Evolutionary conservation across 179 eudicot species (phyloP), one percentile per base, ranked within the genome.

Genomic region (Spergularia azorica): DNA sequence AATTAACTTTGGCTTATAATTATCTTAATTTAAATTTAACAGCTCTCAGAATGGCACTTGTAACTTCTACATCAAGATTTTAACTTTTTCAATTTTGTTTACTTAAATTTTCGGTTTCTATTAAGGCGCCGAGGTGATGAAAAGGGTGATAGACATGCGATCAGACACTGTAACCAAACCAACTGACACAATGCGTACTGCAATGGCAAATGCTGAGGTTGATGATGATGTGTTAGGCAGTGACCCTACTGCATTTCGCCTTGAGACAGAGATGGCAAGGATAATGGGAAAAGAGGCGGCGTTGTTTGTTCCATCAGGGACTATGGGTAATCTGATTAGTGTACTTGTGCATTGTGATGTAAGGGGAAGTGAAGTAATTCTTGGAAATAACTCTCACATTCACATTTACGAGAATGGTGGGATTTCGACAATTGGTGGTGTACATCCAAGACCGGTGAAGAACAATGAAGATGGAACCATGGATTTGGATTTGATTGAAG

Each of bases 91-190:
- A 52, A 10, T 50, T 50, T 71, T 41, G 36, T 57, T 32, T 71
- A 16, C 17, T 70, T 17, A 41, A 60, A 32, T 38, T 57, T 59
- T 54, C 9, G 2, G 9, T 51, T 58, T 61, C 11, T 2, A 8
- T 69, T 11, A 26, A 86, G 88, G 61, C 68, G 83, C 26, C 7
- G 80, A 82, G 76, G 88, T 88, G 89, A 90, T 89, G 74, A 84
- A 80, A 11, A 87, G 83, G 81, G 88, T 74, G 32, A 79, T 95
- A 56, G 99, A 95, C 85, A 90, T 95, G 64, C 86, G 99, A 43
- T 95, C 99, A 2, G 99, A 95, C 79, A 93, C 99, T 1, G 97
- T 95, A 26, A 95, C 97, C 17, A 95, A 88, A 78, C 99, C 99
- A 71, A 91, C 91, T 0, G 95, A 95, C 77, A 74, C 90, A 59